Evolutionary conservation across 2,329 filamentous ascomycete genomes (phyloP).

Genomic region (Paramyrothecium roridum): DNA sequence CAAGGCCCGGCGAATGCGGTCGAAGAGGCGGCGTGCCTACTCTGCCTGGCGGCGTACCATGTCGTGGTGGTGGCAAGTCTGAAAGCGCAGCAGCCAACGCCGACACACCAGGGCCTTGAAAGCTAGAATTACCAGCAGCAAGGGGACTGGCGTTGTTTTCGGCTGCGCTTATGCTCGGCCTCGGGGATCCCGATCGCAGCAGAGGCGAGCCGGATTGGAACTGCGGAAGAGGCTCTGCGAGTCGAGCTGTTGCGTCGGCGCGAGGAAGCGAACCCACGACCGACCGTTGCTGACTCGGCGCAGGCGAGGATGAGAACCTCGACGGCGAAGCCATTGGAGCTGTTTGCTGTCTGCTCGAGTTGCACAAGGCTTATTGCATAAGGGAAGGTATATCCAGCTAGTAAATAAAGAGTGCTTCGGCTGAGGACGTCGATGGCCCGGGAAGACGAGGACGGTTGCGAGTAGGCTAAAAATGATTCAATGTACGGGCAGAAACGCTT

Average conservation of each 20-base stretch:
- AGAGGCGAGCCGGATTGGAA: slow-evolving; percentile 31
- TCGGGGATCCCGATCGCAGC: slow-evolving; percentile 31
- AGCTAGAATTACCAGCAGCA: slow-evolving; percentile 59
- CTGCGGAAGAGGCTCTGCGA: slow-evolving; percentile 54
- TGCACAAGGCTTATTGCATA: not conserved
- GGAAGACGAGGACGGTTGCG: not conserved
- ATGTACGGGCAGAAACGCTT: not conserved
- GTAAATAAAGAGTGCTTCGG: not conserved
- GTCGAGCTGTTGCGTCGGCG: slow-evolving; percentile 57
- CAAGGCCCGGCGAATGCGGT: slow-evolving; percentile 35
- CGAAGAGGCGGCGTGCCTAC: slow-evolving; percentile 53
- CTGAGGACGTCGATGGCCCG: not conserved
- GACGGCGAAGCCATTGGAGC: slow-evolving; percentile 34
- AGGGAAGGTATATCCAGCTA: not conserved
- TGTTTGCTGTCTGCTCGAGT: slow-evolving; percentile 6
- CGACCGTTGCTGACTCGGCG: slow-evolving; percentile 41
- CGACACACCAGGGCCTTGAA: slow-evolving; percentile 77
- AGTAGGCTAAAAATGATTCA: not conserved
- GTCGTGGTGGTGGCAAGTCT: slow-evolving; percentile 66
- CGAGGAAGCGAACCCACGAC: slow-evolving; percentile 53
- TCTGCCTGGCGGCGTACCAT: slow-evolving; percentile 62
- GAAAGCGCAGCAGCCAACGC: slow-evolving; percentile 86
- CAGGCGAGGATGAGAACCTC: slow-evolving; percentile 44
- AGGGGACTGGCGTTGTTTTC: slow-evolving; percentile 57
- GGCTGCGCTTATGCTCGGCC: slow-evolving; percentile 15